These are phyloP conservation scores for Haberlea rhodopensis DNA, from an alignment of 257 asterid genomes.

Conservation along the genomic window DNA sequence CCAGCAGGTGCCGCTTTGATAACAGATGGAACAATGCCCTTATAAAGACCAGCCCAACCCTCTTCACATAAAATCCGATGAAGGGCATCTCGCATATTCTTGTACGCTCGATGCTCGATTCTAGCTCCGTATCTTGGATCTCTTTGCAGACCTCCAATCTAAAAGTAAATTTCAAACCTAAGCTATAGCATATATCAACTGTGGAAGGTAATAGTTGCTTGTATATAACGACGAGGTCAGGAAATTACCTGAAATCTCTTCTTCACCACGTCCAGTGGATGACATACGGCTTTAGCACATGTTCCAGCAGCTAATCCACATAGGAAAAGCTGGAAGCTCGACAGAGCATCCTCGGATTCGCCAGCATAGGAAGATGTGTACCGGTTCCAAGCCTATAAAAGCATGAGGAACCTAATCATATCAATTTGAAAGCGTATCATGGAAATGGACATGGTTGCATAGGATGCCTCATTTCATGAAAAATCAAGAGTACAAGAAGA, in stretches of 20 bases:
- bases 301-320: slow-evolving; percentile 92
- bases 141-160: slow-evolving; percentile 85
- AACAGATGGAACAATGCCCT: slow-evolving; percentile 88
- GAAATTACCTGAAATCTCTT: slow-evolving; percentile 89
- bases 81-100: slow-evolving; percentile 68
- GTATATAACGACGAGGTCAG: not conserved
- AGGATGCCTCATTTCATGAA: not conserved
- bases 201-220: not conserved
- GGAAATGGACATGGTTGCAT: not conserved
- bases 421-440: not conserved
- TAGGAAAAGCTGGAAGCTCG: slow-evolving; percentile 79
- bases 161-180: slow-evolving; percentile 12
- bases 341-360: slow-evolving; percentile 37
- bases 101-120: slow-evolving; percentile 65
- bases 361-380: slow-evolving; percentile 33
- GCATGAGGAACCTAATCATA: slow-evolving; percentile 15
- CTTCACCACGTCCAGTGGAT: slow-evolving; percentile 95
- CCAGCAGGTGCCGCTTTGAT: slow-evolving; percentile 96
- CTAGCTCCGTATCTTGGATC: slow-evolving; percentile 88
- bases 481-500: not conserved
- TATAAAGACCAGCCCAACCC: slow-evolving; percentile 84
- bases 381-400: slow-evolving; percentile 66
- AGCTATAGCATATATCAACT: not conserved
- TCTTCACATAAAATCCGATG: slow-evolving; percentile 48
- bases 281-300: slow-evolving; percentile 84